These are phyloP conservation scores for Carex scoparia DNA, from an alignment of 176 grass and related monocot species.

Conservation along the genomic window DNA sequence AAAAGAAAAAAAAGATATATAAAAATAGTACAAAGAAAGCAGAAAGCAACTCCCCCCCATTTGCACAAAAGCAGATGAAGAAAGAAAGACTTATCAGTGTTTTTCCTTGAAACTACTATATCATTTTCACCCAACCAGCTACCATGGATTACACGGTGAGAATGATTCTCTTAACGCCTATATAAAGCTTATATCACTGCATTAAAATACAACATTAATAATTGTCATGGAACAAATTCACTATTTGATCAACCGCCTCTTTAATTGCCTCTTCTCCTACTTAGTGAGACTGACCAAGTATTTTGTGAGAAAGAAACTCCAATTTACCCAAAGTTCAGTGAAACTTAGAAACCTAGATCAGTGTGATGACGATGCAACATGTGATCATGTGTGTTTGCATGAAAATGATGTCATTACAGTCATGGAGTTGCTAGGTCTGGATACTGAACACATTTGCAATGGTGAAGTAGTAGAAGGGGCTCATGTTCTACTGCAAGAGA, in stretches of 20 bases:
- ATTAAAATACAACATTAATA: neutral
- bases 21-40: neutral
- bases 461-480: neutral
- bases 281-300: neutral
- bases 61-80: neutral
- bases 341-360: neutral
- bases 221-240: conserved; percentile 6
- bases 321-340: neutral
- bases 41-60: neutral
- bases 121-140: neutral
- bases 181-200: neutral
- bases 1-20: too few relatives aligned
- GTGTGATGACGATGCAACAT: neutral
- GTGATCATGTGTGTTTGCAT: neutral
- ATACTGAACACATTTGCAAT: neutral
- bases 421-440: neutral
- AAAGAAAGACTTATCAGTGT: neutral
- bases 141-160: neutral
- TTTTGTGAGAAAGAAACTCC: neutral
- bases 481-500: conserved; percentile 19
- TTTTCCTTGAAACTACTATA: conserved; percentile 14
- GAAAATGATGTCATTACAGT: conserved; percentile 1
- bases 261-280: neutral
- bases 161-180: neutral
- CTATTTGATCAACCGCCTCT: neutral